Percentiles rank a stretch among this genome's conserved stretches.
Conservation (phyloP, 2,329 filamentous ascomycete genomes). For the Cercospora brassicicola region DNA sequence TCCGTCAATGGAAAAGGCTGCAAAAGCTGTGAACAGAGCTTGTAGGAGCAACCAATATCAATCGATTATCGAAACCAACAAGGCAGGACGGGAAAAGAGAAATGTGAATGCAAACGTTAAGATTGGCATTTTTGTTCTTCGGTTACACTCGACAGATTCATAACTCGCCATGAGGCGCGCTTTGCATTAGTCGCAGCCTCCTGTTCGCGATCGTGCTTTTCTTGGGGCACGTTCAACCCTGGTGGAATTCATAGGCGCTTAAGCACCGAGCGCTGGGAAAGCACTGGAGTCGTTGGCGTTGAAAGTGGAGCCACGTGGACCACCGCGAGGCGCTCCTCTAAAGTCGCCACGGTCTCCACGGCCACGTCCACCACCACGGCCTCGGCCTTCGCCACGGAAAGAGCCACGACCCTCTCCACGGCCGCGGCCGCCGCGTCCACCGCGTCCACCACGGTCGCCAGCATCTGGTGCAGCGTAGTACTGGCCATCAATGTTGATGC, state of each 20-base stretch:
- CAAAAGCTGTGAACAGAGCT: too few species aligned
- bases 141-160: background rate
- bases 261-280: constrained; percentile 40
- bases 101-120: background rate
- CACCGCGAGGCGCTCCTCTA: constrained; percentile 34
- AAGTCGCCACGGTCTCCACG: constrained; percentile 39
- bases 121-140: constrained; percentile 9
- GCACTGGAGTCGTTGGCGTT: constrained; percentile 38
- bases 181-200: constrained; percentile 5
- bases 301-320: constrained; percentile 34
- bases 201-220: background rate
- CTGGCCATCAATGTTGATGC: constrained; percentile 81
- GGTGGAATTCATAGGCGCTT: constrained; percentile 1
- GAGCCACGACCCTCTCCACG: constrained; percentile 42
- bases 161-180: background rate
- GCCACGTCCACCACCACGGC: constrained; percentile 36
- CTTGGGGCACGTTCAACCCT: constrained; percentile 4
- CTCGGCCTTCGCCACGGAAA: constrained; percentile 48
- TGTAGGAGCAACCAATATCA: too few species aligned
- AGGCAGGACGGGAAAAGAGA: background rate
- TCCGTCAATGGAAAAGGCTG: too few species aligned
- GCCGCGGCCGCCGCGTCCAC: constrained; percentile 50
- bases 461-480: constrained; percentile 58
- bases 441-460: constrained; percentile 57
- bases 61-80: background rate